These are phyloP conservation scores for Allomyces macrogynus DNA, from an alignment of 192 early-diverging fungal species.

Conservation along the genomic window DNA sequence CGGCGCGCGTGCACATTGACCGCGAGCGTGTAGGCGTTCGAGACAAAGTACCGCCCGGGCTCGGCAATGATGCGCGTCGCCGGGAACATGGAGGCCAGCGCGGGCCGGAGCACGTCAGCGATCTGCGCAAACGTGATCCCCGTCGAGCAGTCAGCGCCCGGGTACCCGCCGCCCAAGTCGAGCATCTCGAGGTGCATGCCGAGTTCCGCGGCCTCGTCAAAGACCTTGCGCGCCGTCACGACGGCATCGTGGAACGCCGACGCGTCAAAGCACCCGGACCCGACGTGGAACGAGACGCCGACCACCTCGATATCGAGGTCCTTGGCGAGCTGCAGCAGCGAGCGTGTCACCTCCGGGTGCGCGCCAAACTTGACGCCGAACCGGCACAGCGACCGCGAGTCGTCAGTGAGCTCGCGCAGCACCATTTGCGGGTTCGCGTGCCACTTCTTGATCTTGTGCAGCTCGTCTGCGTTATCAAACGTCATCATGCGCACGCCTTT, in stretches of 20 bases:
- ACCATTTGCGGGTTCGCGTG: slow-evolving; percentile 70
- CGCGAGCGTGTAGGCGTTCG: slow-evolving; percentile 80
- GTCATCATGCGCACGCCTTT: slow-evolving; percentile 81
- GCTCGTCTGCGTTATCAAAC: slow-evolving; percentile 97
- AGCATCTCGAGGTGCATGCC: slow-evolving; percentile 58
- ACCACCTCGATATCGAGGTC: slow-evolving; percentile 68
- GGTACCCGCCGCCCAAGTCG: slow-evolving; percentile 91
- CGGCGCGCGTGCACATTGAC: slow-evolving; percentile 85
- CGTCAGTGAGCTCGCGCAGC: slow-evolving; percentile 87
- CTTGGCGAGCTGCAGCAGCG: slow-evolving; percentile 52
- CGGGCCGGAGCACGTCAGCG: slow-evolving; percentile 49
- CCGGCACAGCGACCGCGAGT: slow-evolving; percentile 75
- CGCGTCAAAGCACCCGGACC: slow-evolving; percentile 80
- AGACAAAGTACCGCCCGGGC: slow-evolving; percentile 91
- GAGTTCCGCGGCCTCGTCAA: slow-evolving; percentile 58
- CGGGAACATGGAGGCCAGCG: slow-evolving; percentile 64
- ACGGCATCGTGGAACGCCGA: slow-evolving; percentile 81
- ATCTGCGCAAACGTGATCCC: slow-evolving; percentile 73
- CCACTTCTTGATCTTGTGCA: slow-evolving; percentile 68
- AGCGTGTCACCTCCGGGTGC: slow-evolving; percentile 38
- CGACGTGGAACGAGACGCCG: slow-evolving; percentile 92
- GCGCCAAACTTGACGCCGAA: slow-evolving; percentile 96
- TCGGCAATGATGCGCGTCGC: slow-evolving; percentile 79
- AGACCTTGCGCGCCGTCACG: slow-evolving; percentile 55
- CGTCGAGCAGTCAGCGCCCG: slow-evolving; percentile 46